These are phyloP conservation scores for Quambalaria eucalypti DNA, from an alignment of 1,284 basidiomycete genomes.

Conservation along the genomic window DNA sequence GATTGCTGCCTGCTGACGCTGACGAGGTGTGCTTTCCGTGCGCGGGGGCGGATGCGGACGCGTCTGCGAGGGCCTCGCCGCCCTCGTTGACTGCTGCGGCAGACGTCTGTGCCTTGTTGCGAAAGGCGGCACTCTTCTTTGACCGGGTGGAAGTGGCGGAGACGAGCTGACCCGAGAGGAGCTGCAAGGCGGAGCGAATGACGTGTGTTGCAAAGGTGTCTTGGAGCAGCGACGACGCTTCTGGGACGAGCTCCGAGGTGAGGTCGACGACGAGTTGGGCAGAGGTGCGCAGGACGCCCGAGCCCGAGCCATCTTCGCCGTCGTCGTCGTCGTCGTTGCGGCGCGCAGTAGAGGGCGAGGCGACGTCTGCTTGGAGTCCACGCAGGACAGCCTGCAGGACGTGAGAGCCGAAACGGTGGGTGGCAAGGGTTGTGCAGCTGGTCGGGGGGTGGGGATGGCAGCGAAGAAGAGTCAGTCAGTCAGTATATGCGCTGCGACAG, in stretches of 20 bases:
- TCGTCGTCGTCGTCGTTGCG: not conserved
- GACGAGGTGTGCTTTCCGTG: no score
- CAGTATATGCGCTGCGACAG: not conserved
- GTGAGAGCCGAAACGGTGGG: slow-evolving; percentile 43
- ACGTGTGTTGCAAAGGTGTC: slow-evolving; percentile 35
- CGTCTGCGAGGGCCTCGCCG: not conserved
- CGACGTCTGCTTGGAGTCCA: slow-evolving; percentile 21
- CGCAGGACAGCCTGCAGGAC: slow-evolving; percentile 28
- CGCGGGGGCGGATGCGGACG: not conserved
- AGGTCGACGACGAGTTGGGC: slow-evolving; percentile 26
- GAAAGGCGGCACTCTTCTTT: slow-evolving; percentile 34
- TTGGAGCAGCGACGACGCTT: slow-evolving; percentile 14
- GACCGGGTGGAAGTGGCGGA: slow-evolving; percentile 16
- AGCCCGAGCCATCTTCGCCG: not conserved
- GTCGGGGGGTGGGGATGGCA: not conserved
- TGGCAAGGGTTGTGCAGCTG: slow-evolving; percentile 20
- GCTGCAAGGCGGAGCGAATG: slow-evolving; percentile 27
- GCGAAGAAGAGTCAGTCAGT: not conserved
- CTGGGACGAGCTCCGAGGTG: slow-evolving; percentile 14
- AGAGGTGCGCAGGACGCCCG: slow-evolving; percentile 23
- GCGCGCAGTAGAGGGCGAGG: slow-evolving; percentile 7
- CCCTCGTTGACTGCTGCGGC: slow-evolving; percentile 4
- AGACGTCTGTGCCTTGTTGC: slow-evolving; percentile 18
- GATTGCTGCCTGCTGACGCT: no score
- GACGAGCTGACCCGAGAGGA: slow-evolving; percentile 23